These are phyloP conservation scores for Leptoxyphium fumago DNA, from an alignment of 2,329 filamentous ascomycete species.

Conservation along the genomic window DNA sequence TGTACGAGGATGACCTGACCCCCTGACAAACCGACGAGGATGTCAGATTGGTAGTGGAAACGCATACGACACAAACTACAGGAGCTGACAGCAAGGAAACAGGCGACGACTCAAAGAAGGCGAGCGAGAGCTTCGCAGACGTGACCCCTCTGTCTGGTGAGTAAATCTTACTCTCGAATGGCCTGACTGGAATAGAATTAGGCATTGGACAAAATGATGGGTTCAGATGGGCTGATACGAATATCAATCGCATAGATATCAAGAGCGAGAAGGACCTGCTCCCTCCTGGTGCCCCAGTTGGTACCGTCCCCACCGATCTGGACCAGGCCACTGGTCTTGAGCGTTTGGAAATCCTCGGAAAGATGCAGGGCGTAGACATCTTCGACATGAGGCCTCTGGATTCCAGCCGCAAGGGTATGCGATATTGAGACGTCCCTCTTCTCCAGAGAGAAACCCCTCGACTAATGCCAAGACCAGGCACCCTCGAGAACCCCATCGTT, in stretches of 20 bases:
- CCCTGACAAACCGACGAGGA: not conserved
- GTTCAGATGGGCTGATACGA: not conserved
- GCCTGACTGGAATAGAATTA: slow-evolving; percentile 27
- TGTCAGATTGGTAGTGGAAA: not conserved
- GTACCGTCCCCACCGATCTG: slow-evolving; percentile 81
- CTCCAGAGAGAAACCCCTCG: not conserved
- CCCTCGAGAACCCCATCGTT: slow-evolving; percentile 74
- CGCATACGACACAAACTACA: not conserved
- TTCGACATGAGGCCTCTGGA: slow-evolving; percentile 98
- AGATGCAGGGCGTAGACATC: slow-evolving; percentile 96
- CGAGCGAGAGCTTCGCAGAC: slow-evolving; percentile 3
- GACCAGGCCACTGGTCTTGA: slow-evolving; percentile 96
- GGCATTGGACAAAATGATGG: not conserved
- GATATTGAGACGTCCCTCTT: not conserved
- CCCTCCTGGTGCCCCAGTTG: slow-evolving; percentile 64
- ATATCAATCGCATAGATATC: slow-evolving; percentile 49
- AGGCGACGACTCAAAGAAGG: slow-evolving; percentile 11
- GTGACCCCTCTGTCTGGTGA: slow-evolving; percentile 24
- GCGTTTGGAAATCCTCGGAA: slow-evolving; percentile 95
- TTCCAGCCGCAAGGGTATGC: slow-evolving; percentile 67
- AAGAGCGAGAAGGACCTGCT: slow-evolving; percentile 69
- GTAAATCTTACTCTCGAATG: slow-evolving; percentile 26
- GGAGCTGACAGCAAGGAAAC: slow-evolving; percentile 17
- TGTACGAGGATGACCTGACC: slow-evolving; percentile 23
- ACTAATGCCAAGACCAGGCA: slow-evolving; percentile 41